Evolutionary conservation across 1,284 basidiomycete genomes (phyloP).

Genomic region (Takashimella tepidaria): DNA sequence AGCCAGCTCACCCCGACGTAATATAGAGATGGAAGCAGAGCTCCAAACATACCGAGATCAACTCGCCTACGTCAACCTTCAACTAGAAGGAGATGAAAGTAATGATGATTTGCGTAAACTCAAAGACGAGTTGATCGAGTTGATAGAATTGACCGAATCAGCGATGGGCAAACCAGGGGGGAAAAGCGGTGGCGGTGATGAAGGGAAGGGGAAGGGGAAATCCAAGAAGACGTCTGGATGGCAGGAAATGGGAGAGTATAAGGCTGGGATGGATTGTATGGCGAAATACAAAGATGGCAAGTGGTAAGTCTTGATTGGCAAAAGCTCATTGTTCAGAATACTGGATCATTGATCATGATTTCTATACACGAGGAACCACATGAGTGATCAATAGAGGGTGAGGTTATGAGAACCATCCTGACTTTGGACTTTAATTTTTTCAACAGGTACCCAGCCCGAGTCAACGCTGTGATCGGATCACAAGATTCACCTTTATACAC

Average conservation of each 20-base stretch:
- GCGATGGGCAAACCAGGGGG: conserved; percentile 14
- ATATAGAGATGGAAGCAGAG: conserved; percentile 51
- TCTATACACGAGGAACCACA: too few relatives aligned
- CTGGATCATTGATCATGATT: too few relatives aligned
- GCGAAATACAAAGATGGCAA: conserved; percentile 86
- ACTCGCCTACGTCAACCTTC: conserved; percentile 82
- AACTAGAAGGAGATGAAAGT: conserved; percentile 73
- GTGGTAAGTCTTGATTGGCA: conserved; percentile 50
- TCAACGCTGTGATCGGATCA: conserved; percentile 81
- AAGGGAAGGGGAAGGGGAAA: conserved; percentile 15
- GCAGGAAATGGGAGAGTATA: conserved; percentile 43
- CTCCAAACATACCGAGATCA: conserved; percentile 80
- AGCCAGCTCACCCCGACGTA: too few relatives aligned
- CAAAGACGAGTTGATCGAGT: conserved; percentile 77
- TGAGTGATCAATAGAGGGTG: too few relatives aligned
- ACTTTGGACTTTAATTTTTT: too few relatives aligned
- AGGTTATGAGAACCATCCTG: too few relatives aligned
- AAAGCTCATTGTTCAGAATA: too few relatives aligned
- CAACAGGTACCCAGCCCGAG: conserved; percentile 81
- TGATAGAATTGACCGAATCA: conserved; percentile 78
- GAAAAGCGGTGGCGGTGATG: conserved; percentile 9
- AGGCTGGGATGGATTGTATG: conserved; percentile 85
- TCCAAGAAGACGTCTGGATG: conserved; percentile 21
- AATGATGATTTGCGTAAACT: conserved; percentile 67
- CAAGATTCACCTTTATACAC: conserved; percentile 81